These are phyloP conservation scores for Eremothecium gossypii DNA, from an alignment of 1,139 yeast genomes.

Conservation along the genomic window DNA sequence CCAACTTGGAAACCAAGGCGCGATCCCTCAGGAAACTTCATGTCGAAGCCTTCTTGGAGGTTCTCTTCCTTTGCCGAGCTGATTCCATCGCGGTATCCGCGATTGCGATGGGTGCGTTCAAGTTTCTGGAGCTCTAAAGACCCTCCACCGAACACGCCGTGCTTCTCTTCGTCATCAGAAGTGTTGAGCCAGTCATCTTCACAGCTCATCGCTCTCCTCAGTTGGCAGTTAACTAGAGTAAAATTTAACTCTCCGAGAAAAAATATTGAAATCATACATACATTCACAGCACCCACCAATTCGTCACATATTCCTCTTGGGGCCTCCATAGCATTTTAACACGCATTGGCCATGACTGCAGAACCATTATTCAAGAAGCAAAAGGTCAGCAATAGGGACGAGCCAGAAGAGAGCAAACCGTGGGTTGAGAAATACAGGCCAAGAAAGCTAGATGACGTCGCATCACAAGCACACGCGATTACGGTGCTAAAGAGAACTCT, in stretches of 20 bases:
- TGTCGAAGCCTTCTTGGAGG: constrained; percentile 74
- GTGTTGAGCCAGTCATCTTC: constrained; percentile 25
- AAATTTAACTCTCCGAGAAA: background rate
- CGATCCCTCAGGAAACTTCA: constrained; percentile 71
- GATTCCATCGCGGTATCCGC: constrained; percentile 81
- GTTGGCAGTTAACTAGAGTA: background rate
- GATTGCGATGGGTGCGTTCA: constrained; percentile 63
- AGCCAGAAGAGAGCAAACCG: constrained; percentile 24
- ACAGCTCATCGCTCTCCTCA: background rate
- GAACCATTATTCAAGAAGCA: constrained; percentile 17
- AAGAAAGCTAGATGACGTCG: constrained; percentile 67
- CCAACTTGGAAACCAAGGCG: constrained; percentile 61
- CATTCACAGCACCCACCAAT: background rate
- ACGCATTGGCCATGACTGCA: constrained; percentile 6
- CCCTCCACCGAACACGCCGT: constrained; percentile 1
- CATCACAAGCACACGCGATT: constrained; percentile 89
- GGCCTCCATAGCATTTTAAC: background rate
- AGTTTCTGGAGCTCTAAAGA: constrained; percentile 30
- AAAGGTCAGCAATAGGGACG: constrained; percentile 17
- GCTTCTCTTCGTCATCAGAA: constrained; percentile 16
- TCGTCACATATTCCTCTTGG: background rate
- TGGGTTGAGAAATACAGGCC: constrained; percentile 44
- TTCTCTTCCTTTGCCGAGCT: constrained; percentile 59
- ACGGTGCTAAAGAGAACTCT: constrained; percentile 74
- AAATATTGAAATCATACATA: background rate